These are phyloP conservation scores for Venturia oleaginea DNA, from an alignment of 2,329 filamentous ascomycete genomes.

Conservation along the genomic window DNA sequence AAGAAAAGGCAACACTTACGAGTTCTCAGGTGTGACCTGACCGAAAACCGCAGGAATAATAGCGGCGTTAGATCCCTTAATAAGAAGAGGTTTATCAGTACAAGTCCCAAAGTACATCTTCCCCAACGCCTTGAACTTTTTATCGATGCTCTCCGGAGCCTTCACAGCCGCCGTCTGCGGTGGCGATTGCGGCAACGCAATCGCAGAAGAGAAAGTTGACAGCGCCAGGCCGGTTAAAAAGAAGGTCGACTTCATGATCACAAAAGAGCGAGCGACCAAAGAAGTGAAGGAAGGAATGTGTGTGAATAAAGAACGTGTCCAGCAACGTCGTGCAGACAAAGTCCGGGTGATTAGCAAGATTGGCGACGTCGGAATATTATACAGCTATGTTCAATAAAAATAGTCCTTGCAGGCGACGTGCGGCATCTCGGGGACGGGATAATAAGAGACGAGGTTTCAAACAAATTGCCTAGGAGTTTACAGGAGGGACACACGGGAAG, in stretches of 20 bases:
- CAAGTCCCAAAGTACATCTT: slow-evolving; percentile 51
- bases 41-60: slow-evolving; percentile 55
- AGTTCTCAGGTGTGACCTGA: slow-evolving; percentile 58
- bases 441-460: not conserved
- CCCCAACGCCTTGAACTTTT: slow-evolving; percentile 1
- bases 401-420: not conserved
- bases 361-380: not conserved
- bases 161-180: not conserved
- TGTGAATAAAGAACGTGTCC: not conserved
- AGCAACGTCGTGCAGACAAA: not conserved
- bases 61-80: slow-evolving; percentile 40
- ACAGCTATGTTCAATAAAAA: not conserved
- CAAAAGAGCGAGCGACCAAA: not conserved
- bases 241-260: not conserved
- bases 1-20: slow-evolving; percentile 17
- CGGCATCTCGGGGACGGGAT: not conserved
- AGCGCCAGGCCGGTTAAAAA: not conserved
- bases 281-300: not conserved
- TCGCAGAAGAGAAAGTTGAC: no score
- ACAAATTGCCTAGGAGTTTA: not conserved
- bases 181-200: not conserved
- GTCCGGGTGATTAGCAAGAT: not conserved
- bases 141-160: not conserved
- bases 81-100: slow-evolving; percentile 46
- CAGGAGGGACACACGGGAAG: not conserved